Evolutionary conservation across 2,329 filamentous ascomycete species (phyloP).

Genomic region (Fulvia fulva): DNA sequence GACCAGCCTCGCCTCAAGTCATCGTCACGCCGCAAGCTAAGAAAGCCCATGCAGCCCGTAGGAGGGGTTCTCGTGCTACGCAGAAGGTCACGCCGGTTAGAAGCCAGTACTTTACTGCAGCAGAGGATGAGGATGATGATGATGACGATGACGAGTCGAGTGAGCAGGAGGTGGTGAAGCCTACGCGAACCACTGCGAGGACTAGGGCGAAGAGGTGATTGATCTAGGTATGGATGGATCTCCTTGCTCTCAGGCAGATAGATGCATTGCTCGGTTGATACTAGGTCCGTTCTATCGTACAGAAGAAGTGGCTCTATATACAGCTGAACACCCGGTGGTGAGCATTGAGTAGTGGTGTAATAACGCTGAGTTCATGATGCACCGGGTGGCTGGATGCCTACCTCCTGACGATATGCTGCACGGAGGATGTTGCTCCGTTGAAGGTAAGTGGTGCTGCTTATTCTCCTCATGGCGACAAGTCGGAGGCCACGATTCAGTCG

Average conservation of each 20-base stretch:
- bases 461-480: neutral
- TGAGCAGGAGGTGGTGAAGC: slow-evolving; percentile 30
- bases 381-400: too few relatives aligned
- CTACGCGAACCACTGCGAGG: slow-evolving; percentile 29
- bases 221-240: neutral
- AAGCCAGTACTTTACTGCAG: slow-evolving; percentile 29
- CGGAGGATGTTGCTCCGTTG: neutral
- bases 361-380: too few relatives aligned
- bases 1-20: slow-evolving; percentile 23
- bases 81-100: slow-evolving; percentile 28
- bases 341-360: too few relatives aligned
- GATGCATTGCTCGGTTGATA: too few relatives aligned
- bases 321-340: too few relatives aligned
- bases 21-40: slow-evolving; percentile 19
- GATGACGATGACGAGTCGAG: slow-evolving; percentile 20
- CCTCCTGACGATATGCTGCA: too few relatives aligned
- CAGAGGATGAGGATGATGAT: slow-evolving; percentile 9
- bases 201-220: slow-evolving; percentile 21
- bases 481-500: too few relatives aligned
- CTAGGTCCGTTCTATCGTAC: too few relatives aligned
- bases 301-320: too few relatives aligned
- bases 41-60: slow-evolving; percentile 7
- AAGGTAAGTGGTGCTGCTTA: neutral
- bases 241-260: too few relatives aligned
- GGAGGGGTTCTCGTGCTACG: slow-evolving; percentile 7